Base-by-base conservation (phyloP, 805 yeast genomes). In the Barnettozyma salicaria region DNA sequence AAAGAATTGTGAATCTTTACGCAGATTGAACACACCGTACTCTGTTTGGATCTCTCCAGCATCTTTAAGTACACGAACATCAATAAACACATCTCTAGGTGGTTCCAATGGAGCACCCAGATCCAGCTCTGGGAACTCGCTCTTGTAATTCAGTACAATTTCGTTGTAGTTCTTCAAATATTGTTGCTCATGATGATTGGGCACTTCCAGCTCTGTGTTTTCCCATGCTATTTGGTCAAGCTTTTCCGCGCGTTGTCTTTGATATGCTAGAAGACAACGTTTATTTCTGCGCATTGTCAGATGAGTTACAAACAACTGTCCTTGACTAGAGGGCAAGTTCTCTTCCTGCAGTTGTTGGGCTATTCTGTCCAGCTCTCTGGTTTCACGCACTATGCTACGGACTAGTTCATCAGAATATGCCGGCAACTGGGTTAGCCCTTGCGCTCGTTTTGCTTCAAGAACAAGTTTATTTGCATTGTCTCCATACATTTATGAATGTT, bases 31-130 rank as follows among this genome's bases (percentile, higher is more conserved):
- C 4, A 87, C 96, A 17, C 97, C 98, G 51, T 90, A 90, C 57
- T 90, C 98, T 0, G 98, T 92, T 55, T 89, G 96, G 24, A 90
- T 87, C 55, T 92, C 97, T 2, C 98, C 98, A 0, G 95, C 97
- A 52, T 90, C 95, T 56, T 83, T 83, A 35, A 90, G 61, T 7
- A 90, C 97, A 40, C 98, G 66, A 5, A 92, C 97, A 53, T 90
- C 98, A 8, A 90, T 84, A 50, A 90, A 92, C 20, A 92, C 83
- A 48, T 87, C 94, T 25, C 73, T 74, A 1, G 98, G 97, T 0
- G 98, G 98, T 17, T 74, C 84, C 47, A 92, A 55, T n/a, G 85
- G 77, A 0, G 97, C 97, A 20, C 90, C 76, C 19, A 92, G 62
- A 53, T 92, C 98, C 13, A 90, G 62, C 47, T 88, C 96, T 0